Conservation (phyloP, 2,329 filamentous ascomycete genomes). For the Dactylonectria estremocensis region DNA sequence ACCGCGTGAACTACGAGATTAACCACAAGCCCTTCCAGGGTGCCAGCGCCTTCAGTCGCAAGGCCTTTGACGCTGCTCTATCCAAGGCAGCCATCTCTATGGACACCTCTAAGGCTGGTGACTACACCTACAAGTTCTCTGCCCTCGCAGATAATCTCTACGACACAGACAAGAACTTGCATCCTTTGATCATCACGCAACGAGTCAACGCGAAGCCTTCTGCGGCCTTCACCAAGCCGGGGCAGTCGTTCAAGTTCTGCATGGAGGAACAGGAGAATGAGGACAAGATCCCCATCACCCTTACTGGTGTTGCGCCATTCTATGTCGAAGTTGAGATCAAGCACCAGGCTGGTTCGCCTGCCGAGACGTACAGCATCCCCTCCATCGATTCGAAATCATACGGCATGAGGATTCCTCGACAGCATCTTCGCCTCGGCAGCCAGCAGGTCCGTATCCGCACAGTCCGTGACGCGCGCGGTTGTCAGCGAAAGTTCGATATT, state of each 20-base stretch:
- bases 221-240: conserved; percentile 86
- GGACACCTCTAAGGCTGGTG: conserved; percentile 87
- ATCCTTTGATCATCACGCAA: conserved; percentile 81
- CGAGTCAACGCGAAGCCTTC: conserved; percentile 87
- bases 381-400: conserved; percentile 83
- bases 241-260: conserved; percentile 96
- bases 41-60: conserved; percentile 75
- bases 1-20: conserved; percentile 85
- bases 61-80: conserved; percentile 83
- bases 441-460: conserved; percentile 92
- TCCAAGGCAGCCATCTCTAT: conserved; percentile 84
- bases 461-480: conserved; percentile 89
- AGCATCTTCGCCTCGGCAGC: conserved; percentile 88
- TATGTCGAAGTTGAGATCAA: conserved; percentile 93
- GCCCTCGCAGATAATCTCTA: conserved; percentile 90
- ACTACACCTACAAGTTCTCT: conserved; percentile 89
- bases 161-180: conserved; percentile 78
- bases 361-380: conserved; percentile 86
- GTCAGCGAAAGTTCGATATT: conserved; percentile 82
- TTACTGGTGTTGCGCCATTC: conserved; percentile 90
- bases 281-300: conserved; percentile 88
- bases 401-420: conserved; percentile 86
- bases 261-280: conserved; percentile 86
- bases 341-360: conserved; percentile 84
- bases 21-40: conserved; percentile 79